Evolutionary conservation across 2,329 filamentous ascomycete species (phyloP), one percentile per base, ranked within the genome.

Genomic region (Huntiella abstrusa): DNA sequence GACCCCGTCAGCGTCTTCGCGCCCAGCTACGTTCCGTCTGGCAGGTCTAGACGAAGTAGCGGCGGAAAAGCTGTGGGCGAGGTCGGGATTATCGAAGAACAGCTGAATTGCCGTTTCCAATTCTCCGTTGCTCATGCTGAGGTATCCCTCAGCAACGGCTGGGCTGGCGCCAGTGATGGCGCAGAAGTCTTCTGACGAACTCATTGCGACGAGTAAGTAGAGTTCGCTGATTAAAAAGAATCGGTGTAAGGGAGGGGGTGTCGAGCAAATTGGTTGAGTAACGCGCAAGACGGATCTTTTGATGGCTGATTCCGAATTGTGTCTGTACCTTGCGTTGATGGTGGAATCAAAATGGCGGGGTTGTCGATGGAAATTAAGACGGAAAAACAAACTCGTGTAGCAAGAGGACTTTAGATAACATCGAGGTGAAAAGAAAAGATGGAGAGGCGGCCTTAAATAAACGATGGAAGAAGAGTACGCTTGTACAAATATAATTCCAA

Each of bases 61-160:
- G 8, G 62, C 53, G 22, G 62, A 52, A 11, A 72, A 60, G 48
- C 62, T 63, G 38, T 63, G 63, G 53, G 70, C 75, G 51, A 80
- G 73, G 41, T 88, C 86, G 38, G 82, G 83, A 58, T 82, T 91
- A 57, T 92, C 85, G 61, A 85, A 96, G 64, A 78, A 98, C 10
- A 96, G 76, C 57, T 84, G 77, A 55, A 95, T 79, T 19, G 91
- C 91, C 57, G 88, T 81, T 61, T 85, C 77, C 44, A 88, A 67
- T 58, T 94, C 80, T 56, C 78, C 78, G 54, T 84, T 81, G n/a
- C 86, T 79, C 58, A 98, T 73, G 55, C 82, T 73, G 41, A 96
- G 73, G 61, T 92, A 94, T 54, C 83, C 80, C 51, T 75, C 73
- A 28, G 88, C 91, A 52, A 87, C 75, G 53, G 79, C 70, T 22